These are phyloP conservation scores for Pseudoscleropodium purum DNA, from an alignment of 225 moss, liverwort and hornwort species.

Conservation along the genomic window DNA sequence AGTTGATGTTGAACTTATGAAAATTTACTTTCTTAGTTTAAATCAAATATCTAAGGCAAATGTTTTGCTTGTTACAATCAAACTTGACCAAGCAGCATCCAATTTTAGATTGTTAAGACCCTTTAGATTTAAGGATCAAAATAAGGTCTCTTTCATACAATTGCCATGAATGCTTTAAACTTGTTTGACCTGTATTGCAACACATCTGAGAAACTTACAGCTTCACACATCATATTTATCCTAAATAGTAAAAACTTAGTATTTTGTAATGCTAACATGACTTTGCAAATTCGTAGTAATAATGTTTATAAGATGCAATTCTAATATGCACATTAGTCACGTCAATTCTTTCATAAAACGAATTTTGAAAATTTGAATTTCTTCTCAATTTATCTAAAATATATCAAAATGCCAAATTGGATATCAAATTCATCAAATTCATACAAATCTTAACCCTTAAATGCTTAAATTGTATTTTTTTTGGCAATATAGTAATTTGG, in stretches of 20 bases:
- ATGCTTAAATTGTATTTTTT: no score
- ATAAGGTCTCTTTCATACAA: no score
- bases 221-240: neutral
- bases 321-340: neutral
- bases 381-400: neutral
- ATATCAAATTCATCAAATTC: neutral
- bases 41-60: no score
- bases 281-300: neutral
- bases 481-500: no score
- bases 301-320: neutral
- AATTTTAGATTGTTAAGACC: no score
- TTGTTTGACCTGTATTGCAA: neutral
- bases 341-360: neutral
- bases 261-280: neutral
- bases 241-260: neutral
- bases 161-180: no score
- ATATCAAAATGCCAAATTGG: neutral
- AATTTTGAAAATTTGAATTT: neutral
- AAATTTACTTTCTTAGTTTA: no score
- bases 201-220: neutral
- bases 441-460: neutral
- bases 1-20: no score
- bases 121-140: no score
- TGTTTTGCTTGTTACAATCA: no score
- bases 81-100: rapidly evolving